phyloP scores from a whole-genome alignment of 2,329 filamentous ascomycete species.

The Diplodia seriata region DNA sequence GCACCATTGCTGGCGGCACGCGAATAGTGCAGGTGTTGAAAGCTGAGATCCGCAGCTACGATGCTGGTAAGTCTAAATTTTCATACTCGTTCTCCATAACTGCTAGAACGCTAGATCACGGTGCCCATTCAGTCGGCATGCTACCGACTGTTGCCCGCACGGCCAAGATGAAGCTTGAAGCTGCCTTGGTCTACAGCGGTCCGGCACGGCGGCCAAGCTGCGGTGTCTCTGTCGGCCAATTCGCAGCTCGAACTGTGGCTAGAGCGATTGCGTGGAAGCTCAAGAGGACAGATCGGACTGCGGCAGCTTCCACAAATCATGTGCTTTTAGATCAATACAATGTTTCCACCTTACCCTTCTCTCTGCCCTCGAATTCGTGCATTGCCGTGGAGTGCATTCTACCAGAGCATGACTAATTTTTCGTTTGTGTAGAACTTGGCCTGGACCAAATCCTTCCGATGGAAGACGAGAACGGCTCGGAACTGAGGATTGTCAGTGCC shows the following conservation, averaged over 20 bases:
- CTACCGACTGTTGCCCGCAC: not conserved
- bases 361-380: constrained; percentile 18
- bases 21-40: constrained; percentile 87
- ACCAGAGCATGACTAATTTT: constrained; percentile 9
- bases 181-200: not conserved
- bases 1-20: constrained; percentile 78
- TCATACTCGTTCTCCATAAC: constrained; percentile 9
- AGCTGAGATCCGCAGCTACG: constrained; percentile 87
- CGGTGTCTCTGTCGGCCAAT: not conserved
- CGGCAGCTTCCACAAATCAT: constrained; percentile 26
- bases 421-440: constrained; percentile 70
- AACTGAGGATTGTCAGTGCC: constrained; percentile 77
- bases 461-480: constrained; percentile 85
- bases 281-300: constrained; percentile 14
- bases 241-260: not conserved
- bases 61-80: constrained; percentile 70
- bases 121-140: not conserved
- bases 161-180: not conserved
- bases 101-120: constrained; percentile 10
- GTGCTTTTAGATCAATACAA: constrained; percentile 31
- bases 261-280: constrained; percentile 9
- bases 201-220: not conserved
- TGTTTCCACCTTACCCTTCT: constrained; percentile 12
- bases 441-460: constrained; percentile 91
- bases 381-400: constrained; percentile 3